Base-by-base conservation (phyloP, 202 grass and related monocot genomes). In the Cymbopogon flexuosus region DNA sequence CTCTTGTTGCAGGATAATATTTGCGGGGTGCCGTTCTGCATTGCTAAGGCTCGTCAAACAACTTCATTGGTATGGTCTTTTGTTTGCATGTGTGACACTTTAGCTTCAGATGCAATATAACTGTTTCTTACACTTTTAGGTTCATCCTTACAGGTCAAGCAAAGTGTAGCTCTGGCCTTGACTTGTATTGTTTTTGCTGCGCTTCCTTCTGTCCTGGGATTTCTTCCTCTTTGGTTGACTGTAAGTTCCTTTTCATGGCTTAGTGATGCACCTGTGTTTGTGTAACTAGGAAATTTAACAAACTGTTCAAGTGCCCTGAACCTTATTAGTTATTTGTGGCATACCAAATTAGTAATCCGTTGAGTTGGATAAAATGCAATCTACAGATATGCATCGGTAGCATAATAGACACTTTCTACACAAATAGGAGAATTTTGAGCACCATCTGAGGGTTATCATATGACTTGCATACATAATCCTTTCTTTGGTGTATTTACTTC, bases 161-260 rank as follows among this genome's bases (percentile, higher is more conserved):
- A 97, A 94, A 97, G 94, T 73, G 94, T 97, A 77, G 94, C 83
- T 35, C 94, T 97, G 90, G 94, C 94, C 47, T 89, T 97, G 72
- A 79, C 88, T 62, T 97, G 94, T 85, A 97, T 97, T 51, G 34
- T 94, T 75, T 86, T 97, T 75, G 92, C 94, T 79, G 84, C 94
- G 56, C 94, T 97, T 90, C 91, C 94, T 68, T 97, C 94, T 40
- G 94, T 97, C 15, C 74, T 97, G 13, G 94, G 94, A 71, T 97
- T 93, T 88, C 90, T 97, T 92, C 94, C 94, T 71, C 94, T 97
- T 82, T 97, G 94, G 94, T 80, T 97, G 76, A 97, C 94, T 40
- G 94, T 97, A 87, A 80, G 81, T 81, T 78, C 24, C 3, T 80
- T 89, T 12, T 60, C 65, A 52, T 87, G 21, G 41, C 41, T 65